phyloP scores from a whole-genome alignment of 108 stramenopile species.

The Skeletonema costatum region DNA sequence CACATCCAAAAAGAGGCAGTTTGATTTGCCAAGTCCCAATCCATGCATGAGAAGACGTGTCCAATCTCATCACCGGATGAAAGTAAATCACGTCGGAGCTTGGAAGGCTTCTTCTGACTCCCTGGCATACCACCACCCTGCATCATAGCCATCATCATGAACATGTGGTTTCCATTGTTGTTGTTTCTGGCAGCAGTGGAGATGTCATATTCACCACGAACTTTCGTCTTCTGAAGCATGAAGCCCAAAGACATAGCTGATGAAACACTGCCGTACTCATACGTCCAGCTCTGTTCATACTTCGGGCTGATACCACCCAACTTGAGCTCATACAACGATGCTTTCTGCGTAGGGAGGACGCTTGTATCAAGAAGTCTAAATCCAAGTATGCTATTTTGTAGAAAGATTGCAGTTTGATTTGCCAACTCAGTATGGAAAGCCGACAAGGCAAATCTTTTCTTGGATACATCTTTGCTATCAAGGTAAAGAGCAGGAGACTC shows the following conservation, averaged over 20 bases:
- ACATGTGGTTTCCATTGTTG: background rate
- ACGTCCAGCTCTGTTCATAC: conserved; percentile 3
- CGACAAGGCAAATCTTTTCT: conserved; percentile 14
- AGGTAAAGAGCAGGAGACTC: conserved; percentile 20
- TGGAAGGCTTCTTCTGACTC: conserved; percentile 5
- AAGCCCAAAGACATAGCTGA: conserved; percentile 6
- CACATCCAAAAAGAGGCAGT: conserved; percentile 34
- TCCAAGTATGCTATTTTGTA: conserved; percentile 21
- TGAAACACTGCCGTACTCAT: conserved; percentile 2
- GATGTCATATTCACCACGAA: background rate
- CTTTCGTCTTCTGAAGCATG: conserved; percentile 12
- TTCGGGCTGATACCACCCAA: conserved; percentile 9
- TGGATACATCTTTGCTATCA: background rate
- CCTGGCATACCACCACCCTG: conserved; percentile 1
- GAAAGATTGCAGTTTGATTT: conserved; percentile 25
- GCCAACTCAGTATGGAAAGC: conserved; percentile 24
- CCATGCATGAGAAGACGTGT: conserved; percentile 27
- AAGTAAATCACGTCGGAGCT: conserved; percentile 15
- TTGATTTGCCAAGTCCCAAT: conserved; percentile 18
- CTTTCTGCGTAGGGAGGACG: conserved; percentile 10
- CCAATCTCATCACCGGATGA: conserved; percentile 5
- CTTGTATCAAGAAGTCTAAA: conserved; percentile 7
- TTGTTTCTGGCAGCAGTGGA: background rate
- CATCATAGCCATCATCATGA: conserved; percentile 20
- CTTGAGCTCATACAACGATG: conserved; percentile 26